A percentile compares a stretch with the other conserved stretches of the same genome.
phyloP scores from a whole-genome alignment of 768 basidiomycete species.

The Naganishia kalamii region DNA sequence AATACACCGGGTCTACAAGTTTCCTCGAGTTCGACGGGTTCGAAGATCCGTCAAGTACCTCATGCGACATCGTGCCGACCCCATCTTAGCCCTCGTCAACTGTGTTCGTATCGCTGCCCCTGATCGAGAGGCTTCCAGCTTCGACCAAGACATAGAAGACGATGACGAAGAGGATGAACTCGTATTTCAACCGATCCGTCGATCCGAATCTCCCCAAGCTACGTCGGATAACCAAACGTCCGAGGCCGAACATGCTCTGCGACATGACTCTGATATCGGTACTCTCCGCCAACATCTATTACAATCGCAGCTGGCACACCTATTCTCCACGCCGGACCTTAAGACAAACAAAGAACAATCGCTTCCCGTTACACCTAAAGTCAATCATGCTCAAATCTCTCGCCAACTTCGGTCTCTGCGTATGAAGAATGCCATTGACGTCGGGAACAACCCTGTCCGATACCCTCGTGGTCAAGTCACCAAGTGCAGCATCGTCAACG shows the following conservation, averaged over 20 bases:
- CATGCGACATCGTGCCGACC: background rate
- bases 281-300: background rate
- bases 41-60: background rate
- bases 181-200: background rate
- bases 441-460: slow-evolving; percentile 14
- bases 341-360: background rate
- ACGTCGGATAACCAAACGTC: background rate
- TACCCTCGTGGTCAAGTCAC: slow-evolving; percentile 17
- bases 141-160: background rate
- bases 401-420: background rate
- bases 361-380: background rate
- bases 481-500: background rate
- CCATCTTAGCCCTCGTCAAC: background rate
- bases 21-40: background rate
- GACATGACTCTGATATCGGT: background rate
- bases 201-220: background rate
- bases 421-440: background rate
- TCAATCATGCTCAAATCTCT: background rate
- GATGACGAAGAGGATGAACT: slow-evolving; percentile 1
- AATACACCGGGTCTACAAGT: background rate
- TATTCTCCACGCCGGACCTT: background rate
- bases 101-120: background rate
- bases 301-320: background rate
- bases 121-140: background rate
- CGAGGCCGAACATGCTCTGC: background rate